These are phyloP conservation scores for Brachypodium distachyon DNA, from an alignment of 202 grass and related monocot species.

Conservation along the genomic window DNA sequence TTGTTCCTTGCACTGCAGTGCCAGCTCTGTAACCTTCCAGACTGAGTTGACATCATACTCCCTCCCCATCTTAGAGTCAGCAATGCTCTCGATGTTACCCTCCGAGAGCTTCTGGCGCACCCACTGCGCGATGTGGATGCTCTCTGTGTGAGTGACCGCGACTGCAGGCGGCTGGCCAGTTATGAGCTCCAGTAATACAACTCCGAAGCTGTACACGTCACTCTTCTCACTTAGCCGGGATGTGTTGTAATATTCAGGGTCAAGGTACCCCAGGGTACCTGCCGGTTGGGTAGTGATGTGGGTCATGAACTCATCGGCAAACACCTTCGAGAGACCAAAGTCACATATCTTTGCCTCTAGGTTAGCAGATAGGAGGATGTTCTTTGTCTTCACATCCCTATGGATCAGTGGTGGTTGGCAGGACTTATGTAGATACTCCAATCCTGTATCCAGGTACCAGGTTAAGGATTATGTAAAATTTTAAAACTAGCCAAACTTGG, in stretches of 20 bases:
- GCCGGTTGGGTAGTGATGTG: conserved; percentile 47
- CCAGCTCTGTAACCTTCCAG: conserved; percentile 44
- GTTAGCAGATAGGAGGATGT: conserved; percentile 48
- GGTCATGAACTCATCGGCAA: conserved; percentile 3
- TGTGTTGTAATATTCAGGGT: conserved; percentile 58
- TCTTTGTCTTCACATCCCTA: conserved; percentile 66
- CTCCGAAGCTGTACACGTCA: conserved; percentile 10
- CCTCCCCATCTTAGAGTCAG: conserved; percentile 37
- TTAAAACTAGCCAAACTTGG: neutral
- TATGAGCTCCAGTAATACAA: conserved; percentile 37
- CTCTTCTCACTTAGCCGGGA: conserved; percentile 35
- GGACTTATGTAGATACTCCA: conserved; percentile 66
- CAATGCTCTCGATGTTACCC: conserved; percentile 47
- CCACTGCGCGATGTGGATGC: conserved; percentile 21
- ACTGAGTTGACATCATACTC: conserved; percentile 47
- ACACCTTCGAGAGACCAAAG: conserved; percentile 56
- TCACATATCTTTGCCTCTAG: conserved; percentile 63
- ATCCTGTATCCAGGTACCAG: conserved; percentile 17
- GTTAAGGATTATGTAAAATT: neutral
- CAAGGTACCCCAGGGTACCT: conserved; percentile 68
- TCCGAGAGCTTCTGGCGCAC: conserved; percentile 49
- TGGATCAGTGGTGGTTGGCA: conserved; percentile 68
- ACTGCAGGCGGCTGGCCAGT: conserved; percentile 24
- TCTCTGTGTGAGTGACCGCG: neutral
- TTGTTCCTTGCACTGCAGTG: conserved; percentile 23